Base-by-base conservation (phyloP, 805 yeast genomes). In the Starmerella stigmatis region DNA sequence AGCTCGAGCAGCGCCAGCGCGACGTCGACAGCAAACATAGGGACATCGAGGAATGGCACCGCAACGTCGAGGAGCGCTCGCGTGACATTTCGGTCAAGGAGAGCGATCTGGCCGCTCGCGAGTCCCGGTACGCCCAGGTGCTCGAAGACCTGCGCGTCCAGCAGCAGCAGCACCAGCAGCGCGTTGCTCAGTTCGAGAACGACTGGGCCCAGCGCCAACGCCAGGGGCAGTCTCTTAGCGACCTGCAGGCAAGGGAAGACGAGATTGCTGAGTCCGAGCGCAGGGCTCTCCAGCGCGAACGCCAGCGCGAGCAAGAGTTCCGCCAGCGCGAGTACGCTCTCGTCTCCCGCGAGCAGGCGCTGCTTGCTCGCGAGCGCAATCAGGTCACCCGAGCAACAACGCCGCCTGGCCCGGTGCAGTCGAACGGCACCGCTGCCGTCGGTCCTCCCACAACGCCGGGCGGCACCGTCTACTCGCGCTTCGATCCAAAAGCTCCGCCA, bases 301-400 rank as follows among this genome's bases (percentile, higher is more conserved):
- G 47, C 31, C 45, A 27, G 10, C 50, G 54, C 21, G 57, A 53
- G 31, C 49, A 43, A 21, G 47, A 27, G 26, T 19, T 43, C 19
- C 28, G 33, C 17, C 50, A 46, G 42, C 49, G 47, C 22, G 60
- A 58, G 41, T 52, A 49, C 32, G 52, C 42, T 16, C 30, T 57
- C 20, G 40, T 42, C 12, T 49, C 44, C 27, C 51, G 53, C 23
- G 56, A 54, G 38, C 49, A 45, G 28, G 50, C 48, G 12, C 19
- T 51, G n/a, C 17, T 43, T 1, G 39, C 45, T 9, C 46, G 51
- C n/a, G 48, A 45, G 32, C 11, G 17, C 23, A 39, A 29, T 34
- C 41, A 25, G 12, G 29, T 26, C 34, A 12, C 34, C 11, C 22
- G 35, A 3, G 34, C 26, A 15, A 19, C 38, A 2, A 23, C 23